Evolutionary conservation across 495 filamentous ascomycete genomes (phyloP).

Genomic region (Aspergillus cristatus): DNA sequence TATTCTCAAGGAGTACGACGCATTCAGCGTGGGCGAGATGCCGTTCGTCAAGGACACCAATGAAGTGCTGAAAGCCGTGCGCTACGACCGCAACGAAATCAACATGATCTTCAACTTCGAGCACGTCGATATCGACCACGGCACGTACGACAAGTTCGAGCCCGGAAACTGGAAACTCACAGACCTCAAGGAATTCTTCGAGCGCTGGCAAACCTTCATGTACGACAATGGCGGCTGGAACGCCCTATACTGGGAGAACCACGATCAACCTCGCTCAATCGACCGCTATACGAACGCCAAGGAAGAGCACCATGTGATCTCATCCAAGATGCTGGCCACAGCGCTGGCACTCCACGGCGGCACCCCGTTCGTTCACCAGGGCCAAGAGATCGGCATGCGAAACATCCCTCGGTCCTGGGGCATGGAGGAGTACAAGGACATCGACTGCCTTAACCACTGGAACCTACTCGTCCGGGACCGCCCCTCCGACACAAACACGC

Average conservation of each 20-base stretch:
- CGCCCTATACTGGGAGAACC: conserved; percentile 63
- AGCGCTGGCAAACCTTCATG: conserved; percentile 61
- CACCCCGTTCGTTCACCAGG: conserved; percentile 67
- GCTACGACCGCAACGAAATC: conserved; percentile 49
- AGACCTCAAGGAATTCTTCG: conserved; percentile 48
- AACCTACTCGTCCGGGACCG: conserved; percentile 31
- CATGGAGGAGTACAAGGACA: conserved; percentile 62
- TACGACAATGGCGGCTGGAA: conserved; percentile 64
- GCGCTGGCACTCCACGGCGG: conserved; percentile 51
- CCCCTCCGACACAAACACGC: conserved; percentile 23
- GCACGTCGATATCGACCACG: conserved; percentile 49
- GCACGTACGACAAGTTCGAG: conserved; percentile 40
- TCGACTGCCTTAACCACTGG: conserved; percentile 61
- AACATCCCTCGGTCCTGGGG: conserved; percentile 58
- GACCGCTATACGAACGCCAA: conserved; percentile 47
- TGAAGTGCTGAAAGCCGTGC: conserved; percentile 52
- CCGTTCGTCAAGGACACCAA: conserved; percentile 49
- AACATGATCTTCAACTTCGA: conserved; percentile 76
- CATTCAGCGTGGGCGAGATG: conserved; percentile 65
- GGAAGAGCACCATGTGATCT: conserved; percentile 33
- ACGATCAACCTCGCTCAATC: conserved; percentile 58
- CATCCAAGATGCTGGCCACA: conserved; percentile 56
- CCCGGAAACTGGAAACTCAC: conserved; percentile 44
- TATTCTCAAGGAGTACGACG: conserved; percentile 59
- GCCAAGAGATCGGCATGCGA: conserved; percentile 68